Percentiles rank a stretch among this genome's conserved stretches.
Evolutionary conservation across 345 rosid genomes (phyloP).

Genomic region (Angophora floribunda): DNA sequence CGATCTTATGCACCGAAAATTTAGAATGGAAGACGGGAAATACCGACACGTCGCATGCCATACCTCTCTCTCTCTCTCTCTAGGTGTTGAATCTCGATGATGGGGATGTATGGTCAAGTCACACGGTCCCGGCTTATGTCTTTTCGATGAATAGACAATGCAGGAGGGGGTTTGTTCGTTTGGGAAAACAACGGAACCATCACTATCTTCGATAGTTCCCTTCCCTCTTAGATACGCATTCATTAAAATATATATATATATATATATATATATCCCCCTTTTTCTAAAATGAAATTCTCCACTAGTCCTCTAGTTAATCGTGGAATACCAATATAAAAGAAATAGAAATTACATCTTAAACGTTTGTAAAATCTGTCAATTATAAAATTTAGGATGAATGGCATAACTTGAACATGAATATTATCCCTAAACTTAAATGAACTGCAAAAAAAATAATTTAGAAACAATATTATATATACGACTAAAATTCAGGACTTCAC

Average conservation of each 20-base stretch:
- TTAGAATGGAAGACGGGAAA: too few relatives aligned
- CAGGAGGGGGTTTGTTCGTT: background rate
- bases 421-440: fast-evolving
- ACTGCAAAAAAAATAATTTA: too few relatives aligned
- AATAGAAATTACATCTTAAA: background rate
- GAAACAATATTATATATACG: too few relatives aligned
- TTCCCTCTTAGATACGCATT: background rate
- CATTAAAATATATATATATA: background rate
- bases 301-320: background rate
- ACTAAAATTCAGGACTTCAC: too few relatives aligned
- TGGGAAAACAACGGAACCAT: background rate
- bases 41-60: background rate
- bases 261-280: background rate
- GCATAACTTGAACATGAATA: too few relatives aligned
- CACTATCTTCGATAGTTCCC: background rate
- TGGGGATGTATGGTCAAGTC: background rate
- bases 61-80: background rate
- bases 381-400: background rate
- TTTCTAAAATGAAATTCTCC: background rate
- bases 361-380: background rate
- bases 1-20: background rate
- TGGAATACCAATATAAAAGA: background rate
- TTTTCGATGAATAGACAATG: background rate
- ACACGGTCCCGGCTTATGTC: background rate
- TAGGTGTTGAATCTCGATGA: background rate